phyloP scores from a whole-genome alignment of 176 grass and related monocot species.

The Metroxylon sagu region DNA sequence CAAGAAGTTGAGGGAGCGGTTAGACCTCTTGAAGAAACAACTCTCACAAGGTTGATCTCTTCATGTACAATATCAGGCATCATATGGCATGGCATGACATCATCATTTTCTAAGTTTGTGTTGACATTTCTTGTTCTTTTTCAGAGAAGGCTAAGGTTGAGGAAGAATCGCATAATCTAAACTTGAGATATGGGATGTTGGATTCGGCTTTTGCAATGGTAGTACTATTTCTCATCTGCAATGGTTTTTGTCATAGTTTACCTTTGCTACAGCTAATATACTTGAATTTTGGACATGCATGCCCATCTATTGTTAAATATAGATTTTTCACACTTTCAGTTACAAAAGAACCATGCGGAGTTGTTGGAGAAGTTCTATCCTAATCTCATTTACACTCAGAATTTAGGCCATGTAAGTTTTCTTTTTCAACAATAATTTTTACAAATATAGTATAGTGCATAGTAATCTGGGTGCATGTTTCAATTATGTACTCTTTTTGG shows the following conservation, averaged over 20 bases:
- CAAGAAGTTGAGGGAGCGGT: constrained; percentile 50
- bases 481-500: too few relatives aligned
- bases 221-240: constrained; percentile 12
- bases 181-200: constrained; percentile 27
- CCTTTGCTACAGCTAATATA: too few relatives aligned
- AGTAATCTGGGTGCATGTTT: too few relatives aligned
- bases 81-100: too few relatives aligned
- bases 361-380: constrained; percentile 27
- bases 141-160: constrained; percentile 59
- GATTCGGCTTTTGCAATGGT: constrained; percentile 52
- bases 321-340: constrained; percentile 28
- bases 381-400: constrained; percentile 36
- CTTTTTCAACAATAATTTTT: neutral
- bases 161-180: constrained; percentile 39
- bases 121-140: constrained; percentile 12
- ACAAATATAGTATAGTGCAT: too few relatives aligned
- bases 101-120: neutral
- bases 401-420: constrained; percentile 39
- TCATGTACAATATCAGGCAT: neutral
- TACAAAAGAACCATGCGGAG: constrained; percentile 31
- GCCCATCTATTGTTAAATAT: neutral
- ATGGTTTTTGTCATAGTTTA: neutral
- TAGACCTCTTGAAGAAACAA: constrained; percentile 42
- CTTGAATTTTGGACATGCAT: too few relatives aligned
- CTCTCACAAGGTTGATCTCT: constrained; percentile 34